Conservation (phyloP, 371 early-diverging fungal species). For the Syncephalastrum sp. region DNA sequence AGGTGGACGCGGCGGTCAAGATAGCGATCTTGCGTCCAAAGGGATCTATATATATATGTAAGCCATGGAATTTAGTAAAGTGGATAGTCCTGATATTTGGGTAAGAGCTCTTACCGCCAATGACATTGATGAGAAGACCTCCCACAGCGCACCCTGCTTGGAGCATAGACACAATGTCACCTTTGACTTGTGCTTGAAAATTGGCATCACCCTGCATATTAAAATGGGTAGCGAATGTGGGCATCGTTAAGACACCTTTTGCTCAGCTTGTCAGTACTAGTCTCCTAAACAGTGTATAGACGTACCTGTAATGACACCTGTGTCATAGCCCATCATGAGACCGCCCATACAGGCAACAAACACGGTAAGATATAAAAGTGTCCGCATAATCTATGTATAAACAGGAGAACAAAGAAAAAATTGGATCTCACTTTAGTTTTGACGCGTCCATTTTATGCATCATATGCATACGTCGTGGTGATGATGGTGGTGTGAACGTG, state of each 20-base stretch:
- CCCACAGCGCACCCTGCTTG: constrained; percentile 48
- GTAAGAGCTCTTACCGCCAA: constrained; percentile 28
- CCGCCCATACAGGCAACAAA: constrained; percentile 45
- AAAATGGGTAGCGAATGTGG: constrained; percentile 36
- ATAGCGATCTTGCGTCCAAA: constrained; percentile 42
- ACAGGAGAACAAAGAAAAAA: no score
- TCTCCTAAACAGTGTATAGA: neutral
- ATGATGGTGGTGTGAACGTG: no score
- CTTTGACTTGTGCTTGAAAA: constrained; percentile 31
- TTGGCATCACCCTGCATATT: constrained; percentile 25
- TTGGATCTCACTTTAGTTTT: no score
- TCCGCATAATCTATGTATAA: constrained; percentile 17
- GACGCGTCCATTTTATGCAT: no score
- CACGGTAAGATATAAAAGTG: constrained; percentile 35
- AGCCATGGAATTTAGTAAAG: no score
- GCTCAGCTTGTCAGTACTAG: neutral
- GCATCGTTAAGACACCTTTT: constrained; percentile 43
- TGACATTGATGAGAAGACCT: constrained; percentile 38
- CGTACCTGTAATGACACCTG: constrained; percentile 28
- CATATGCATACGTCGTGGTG: no score
- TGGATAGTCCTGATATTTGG: neutral
- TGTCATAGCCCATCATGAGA: constrained; percentile 49
- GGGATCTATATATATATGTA: constrained; percentile 21
- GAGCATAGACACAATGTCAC: constrained; percentile 40
- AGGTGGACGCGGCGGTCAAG: constrained; percentile 27